Evolutionary conservation across 495 filamentous ascomycete species (phyloP).

Genomic region (Xylaria palmicola): DNA sequence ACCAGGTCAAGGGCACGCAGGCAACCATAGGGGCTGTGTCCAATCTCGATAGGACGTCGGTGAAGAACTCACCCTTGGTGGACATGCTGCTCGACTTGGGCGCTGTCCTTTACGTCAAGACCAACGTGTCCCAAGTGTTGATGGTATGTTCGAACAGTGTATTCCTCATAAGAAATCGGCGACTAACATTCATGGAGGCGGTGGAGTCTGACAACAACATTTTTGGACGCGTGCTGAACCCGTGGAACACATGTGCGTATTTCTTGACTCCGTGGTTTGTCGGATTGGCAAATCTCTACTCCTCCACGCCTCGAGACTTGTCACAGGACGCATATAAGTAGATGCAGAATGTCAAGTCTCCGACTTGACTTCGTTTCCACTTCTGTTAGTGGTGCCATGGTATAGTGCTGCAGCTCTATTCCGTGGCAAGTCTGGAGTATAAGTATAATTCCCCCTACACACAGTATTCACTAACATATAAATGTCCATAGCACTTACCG

Average conservation of each 20-base stretch:
- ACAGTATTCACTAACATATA: neutral
- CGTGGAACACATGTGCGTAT: slow-evolving; percentile 41
- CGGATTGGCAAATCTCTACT: neutral
- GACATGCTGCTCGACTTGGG: slow-evolving; percentile 39
- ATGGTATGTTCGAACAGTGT: slow-evolving; percentile 21
- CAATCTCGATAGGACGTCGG: slow-evolving; percentile 48
- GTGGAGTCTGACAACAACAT: slow-evolving; percentile 56
- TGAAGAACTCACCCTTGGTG: slow-evolving; percentile 47
- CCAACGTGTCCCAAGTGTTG: slow-evolving; percentile 59
- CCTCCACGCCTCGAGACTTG: too few species aligned
- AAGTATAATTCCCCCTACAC: neutral
- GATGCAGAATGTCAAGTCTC: too few species aligned
- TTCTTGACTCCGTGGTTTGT: neutral
- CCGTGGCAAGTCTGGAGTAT: neutral
- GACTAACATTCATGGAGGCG: neutral
- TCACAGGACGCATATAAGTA: too few species aligned
- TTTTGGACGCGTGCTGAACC: slow-evolving; percentile 62
- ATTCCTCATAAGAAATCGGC: too few species aligned
- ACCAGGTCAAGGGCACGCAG: slow-evolving; percentile 54
- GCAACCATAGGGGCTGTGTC: slow-evolving; percentile 54
- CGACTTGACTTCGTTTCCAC: too few species aligned
- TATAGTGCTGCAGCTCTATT: too few species aligned
- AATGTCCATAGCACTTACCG: slow-evolving; percentile 38
- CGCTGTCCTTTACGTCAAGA: slow-evolving; percentile 62
- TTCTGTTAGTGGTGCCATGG: too few species aligned